phyloP scores from a whole-genome alignment of 2,329 filamentous ascomycete genomes.

The Laburnicola sp. region DNA sequence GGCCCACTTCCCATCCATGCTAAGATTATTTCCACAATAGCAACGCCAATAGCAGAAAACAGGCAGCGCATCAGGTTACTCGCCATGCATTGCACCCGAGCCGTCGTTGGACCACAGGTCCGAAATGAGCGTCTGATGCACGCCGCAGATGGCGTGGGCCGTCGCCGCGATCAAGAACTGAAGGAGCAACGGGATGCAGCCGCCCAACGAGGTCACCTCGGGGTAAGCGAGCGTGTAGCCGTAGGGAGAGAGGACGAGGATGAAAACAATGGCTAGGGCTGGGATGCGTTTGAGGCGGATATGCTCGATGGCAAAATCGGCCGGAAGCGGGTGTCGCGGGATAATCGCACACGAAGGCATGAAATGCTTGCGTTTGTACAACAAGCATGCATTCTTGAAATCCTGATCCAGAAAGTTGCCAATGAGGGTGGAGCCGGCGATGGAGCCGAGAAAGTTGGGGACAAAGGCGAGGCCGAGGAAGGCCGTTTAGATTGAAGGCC shows the following conservation, averaged over 20 bases:
- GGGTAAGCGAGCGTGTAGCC: slow-evolving; percentile 42
- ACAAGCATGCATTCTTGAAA: slow-evolving; percentile 40
- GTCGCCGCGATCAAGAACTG: slow-evolving; percentile 41
- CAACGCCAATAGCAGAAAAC: slow-evolving; percentile 62
- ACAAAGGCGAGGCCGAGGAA: slow-evolving; percentile 49
- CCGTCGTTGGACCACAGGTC: slow-evolving; percentile 66
- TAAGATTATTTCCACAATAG: slow-evolving; percentile 63
- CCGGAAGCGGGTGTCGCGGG: slow-evolving; percentile 15
- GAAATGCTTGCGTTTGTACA: slow-evolving; percentile 38
- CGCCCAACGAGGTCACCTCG: slow-evolving; percentile 21
- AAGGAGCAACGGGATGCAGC: slow-evolving; percentile 21
- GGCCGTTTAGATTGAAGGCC: slow-evolving; percentile 45
- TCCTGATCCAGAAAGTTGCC: slow-evolving; percentile 51
- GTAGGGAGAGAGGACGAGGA: slow-evolving; percentile 40
- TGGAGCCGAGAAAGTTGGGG: slow-evolving; percentile 48
- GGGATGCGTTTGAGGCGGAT: slow-evolving; percentile 43
- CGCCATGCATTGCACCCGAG: slow-evolving; percentile 64
- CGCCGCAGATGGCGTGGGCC: slow-evolving; percentile 49
- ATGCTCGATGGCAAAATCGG: slow-evolving; percentile 49
- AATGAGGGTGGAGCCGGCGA: slow-evolving; percentile 48
- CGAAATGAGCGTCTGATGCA: slow-evolving; percentile 65
- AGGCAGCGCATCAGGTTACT: slow-evolving; percentile 67
- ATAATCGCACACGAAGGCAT: slow-evolving; percentile 33
- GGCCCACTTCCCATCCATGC: slow-evolving; percentile 61
- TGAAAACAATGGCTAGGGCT: slow-evolving; percentile 47